Evolutionary conservation across 2,329 filamentous ascomycete species (phyloP), one percentile per base, ranked within the genome.

Genomic region (Cylindrodendrum hubeiense): DNA sequence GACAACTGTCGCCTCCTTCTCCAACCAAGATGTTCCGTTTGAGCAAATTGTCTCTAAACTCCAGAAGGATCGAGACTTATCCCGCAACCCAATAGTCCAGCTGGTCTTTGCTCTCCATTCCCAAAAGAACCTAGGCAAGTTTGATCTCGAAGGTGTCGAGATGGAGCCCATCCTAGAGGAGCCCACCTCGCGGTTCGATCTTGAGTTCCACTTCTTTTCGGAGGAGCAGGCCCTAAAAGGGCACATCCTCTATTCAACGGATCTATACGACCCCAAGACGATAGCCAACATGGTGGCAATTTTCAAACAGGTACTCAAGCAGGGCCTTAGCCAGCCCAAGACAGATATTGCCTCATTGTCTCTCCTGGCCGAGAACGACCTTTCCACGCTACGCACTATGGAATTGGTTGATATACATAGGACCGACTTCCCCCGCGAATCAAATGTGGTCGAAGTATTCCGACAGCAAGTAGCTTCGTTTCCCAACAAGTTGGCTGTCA

Each of bases 121-220:
- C 1, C 73, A 75, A 15, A 41, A 62, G 37, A 62, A 69, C 9
- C 53, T 75, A 2, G 72, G 70, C 0, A n/a, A 60, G 0, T 64
- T 76, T 19, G 15, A 44, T 1, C 34, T 76, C 0, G 55, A 74
- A 22, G 71, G 67, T 2, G 8, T 72, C 0, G 41, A 71, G 1
- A 65, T 59, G 0, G 71, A 74, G 13, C 15, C 34, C 1, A 5
- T 75, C 0, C 1, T 46, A 2, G 39, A 41, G 7, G 41, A 49
- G 4, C 39, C 49, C 2, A 64, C 68, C 2, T 63, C 74, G 0
- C 46, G 72, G 10, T 73, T 73, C 17, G 74, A 75, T 15, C n/a
- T 75, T 1, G 74, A 75, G 53, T 73, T 75, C 0, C 74, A 75
- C 33, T n/a, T n/a, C n/a, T 76, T 0, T 73, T 67, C 33, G 72